Conservation (phyloP, 805 yeast species). For the Teunomyces barrocoloradensis region DNA sequence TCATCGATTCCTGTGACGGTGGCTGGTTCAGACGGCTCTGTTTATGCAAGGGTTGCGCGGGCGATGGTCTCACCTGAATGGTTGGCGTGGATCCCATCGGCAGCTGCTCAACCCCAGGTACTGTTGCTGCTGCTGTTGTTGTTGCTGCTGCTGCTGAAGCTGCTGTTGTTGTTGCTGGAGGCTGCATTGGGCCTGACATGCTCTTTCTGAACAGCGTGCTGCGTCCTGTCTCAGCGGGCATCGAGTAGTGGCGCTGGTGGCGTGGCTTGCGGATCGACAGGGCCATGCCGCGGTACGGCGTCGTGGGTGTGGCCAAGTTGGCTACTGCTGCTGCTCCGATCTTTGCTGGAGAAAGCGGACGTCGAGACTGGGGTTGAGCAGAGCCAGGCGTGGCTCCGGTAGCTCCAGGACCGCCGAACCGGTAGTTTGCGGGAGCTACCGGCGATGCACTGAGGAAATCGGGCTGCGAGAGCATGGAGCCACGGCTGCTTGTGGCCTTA, state of each 20-base stretch:
- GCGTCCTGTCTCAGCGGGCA: slow-evolving; percentile 32
- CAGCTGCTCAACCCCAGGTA: slow-evolving; percentile 12
- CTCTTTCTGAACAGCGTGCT: background rate
- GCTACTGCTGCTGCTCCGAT: slow-evolving; percentile 75
- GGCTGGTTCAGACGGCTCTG: slow-evolving; percentile 28
- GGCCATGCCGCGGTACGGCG: slow-evolving; percentile 26
- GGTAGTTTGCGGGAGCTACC: slow-evolving; percentile 33
- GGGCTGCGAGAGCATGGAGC: slow-evolving; percentile 6
- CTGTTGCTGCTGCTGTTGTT: background rate
- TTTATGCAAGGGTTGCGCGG: slow-evolving; percentile 40
- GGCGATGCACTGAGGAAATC: slow-evolving; percentile 27
- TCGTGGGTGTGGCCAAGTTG: slow-evolving; percentile 34
- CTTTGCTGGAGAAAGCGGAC: slow-evolving; percentile 66
- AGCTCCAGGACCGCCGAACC: slow-evolving; percentile 28
- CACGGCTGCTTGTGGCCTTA: slow-evolving; percentile 6
- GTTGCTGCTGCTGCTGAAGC: background rate
- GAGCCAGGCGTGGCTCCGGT: slow-evolving; percentile 5
- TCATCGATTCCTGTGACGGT: slow-evolving; percentile 43
- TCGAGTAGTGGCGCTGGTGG: slow-evolving; percentile 43
- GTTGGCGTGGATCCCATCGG: slow-evolving; percentile 27
- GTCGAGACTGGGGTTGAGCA: slow-evolving; percentile 14
- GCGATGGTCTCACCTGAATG: slow-evolving; percentile 42
- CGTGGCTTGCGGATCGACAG: slow-evolving; percentile 10
- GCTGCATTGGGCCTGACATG: background rate
- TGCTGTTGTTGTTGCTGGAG: background rate